Conservation (phyloP, 371 early-diverging fungal species). For the Mortierella sp. region DNA sequence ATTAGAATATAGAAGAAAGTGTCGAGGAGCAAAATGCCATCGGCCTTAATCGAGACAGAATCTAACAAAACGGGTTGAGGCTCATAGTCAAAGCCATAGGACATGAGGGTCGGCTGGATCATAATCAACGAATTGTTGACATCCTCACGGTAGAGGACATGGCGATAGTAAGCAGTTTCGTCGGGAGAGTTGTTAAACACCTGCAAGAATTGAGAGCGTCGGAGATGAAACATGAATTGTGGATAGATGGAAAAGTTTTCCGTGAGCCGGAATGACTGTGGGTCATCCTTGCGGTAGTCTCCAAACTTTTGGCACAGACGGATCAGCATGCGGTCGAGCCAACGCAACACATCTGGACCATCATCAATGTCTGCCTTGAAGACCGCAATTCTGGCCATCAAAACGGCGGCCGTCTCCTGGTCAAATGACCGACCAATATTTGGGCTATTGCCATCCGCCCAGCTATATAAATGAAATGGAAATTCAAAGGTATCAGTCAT, state of each 20-base stretch:
- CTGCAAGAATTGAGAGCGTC: conserved; percentile 97
- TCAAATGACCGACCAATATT: conserved; percentile 94
- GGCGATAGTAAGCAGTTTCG: conserved; percentile 97
- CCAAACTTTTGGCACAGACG: conserved; percentile 97
- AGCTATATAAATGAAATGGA: conserved; percentile 55
- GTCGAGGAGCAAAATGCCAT: conserved; percentile 95
- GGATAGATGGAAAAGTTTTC: conserved; percentile 97
- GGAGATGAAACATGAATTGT: conserved; percentile 99
- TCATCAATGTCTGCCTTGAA: conserved; percentile 97
- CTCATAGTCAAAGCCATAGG: conserved; percentile 87
- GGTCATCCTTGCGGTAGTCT: conserved; percentile 95
- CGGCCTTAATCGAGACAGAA: conserved; percentile 94
- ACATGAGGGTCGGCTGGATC: conserved; percentile 98
- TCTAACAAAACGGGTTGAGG: conserved; percentile 96
- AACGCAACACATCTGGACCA: conserved; percentile 96
- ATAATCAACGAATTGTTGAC: conserved; percentile 95
- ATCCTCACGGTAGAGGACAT: conserved; percentile 92
- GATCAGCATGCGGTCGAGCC: conserved; percentile 98
- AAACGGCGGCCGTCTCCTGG: conserved; percentile 98
- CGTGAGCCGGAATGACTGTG: conserved; percentile 86
- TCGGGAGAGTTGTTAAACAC: conserved; percentile 99
- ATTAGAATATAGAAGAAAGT: conserved; percentile 97
- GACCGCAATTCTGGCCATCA: conserved; percentile 97
- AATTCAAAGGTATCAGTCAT: not conserved
- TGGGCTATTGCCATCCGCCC: conserved; percentile 86